Percentiles rank a stretch among this genome's conserved stretches.
Conservation (phyloP, 306 rosid genomes). For the Rosa persica region DNA sequence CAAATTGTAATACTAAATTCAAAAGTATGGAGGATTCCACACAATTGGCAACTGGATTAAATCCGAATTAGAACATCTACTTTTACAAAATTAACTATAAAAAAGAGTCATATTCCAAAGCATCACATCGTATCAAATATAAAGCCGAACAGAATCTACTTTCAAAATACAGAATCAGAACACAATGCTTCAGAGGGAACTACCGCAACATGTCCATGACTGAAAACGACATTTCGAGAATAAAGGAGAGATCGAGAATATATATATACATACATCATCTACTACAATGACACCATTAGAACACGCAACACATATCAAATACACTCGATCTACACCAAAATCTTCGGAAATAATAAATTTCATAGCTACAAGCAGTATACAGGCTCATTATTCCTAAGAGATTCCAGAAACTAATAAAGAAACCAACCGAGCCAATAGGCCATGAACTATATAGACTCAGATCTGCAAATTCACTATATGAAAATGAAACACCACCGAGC, state of each 20-base stretch:
- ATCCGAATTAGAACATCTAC: background rate
- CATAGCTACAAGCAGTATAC: background rate
- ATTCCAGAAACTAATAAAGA: too few species aligned
- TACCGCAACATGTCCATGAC: background rate
- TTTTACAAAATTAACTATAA: constrained; percentile 10
- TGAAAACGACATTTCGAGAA: background rate
- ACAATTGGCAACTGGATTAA: background rate
- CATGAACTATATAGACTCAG: background rate
- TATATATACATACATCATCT: background rate
- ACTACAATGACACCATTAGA: background rate
- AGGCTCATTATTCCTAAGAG: background rate
- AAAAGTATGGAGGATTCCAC: background rate
- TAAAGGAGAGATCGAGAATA: background rate
- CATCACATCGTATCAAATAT: constrained; percentile 15
- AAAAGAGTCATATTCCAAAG: constrained; percentile 23
- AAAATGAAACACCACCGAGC: background rate
- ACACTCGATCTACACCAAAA: background rate
- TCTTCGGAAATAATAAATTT: background rate
- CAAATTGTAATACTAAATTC: background rate
- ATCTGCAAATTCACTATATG: background rate
- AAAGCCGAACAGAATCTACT: constrained; percentile 30
- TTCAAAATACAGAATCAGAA: background rate
- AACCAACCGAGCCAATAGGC: background rate
- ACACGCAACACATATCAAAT: background rate
- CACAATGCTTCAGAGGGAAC: background rate